phyloP scores from a whole-genome alignment of 768 basidiomycete species.

The Leccinum pellstonianum region DNA sequence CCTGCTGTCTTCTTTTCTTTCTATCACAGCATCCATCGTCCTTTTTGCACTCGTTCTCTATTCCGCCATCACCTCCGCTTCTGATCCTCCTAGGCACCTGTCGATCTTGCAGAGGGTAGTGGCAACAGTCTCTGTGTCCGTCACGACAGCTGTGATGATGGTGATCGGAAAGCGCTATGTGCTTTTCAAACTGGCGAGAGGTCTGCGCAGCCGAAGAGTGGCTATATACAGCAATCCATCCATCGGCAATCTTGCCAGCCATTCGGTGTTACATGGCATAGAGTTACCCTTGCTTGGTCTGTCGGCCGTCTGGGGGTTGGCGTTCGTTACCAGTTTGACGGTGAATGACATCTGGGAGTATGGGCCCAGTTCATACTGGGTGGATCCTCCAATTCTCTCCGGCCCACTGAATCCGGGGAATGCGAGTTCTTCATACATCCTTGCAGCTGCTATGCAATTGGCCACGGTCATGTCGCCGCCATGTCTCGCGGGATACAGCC shows the following conservation, averaged over 20 bases:
- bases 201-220: slow-evolving; percentile 3
- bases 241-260: neutral
- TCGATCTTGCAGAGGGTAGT: neutral
- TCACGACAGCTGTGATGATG: neutral
- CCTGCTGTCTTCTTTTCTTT: neutral
- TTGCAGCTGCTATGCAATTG: neutral
- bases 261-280: neutral
- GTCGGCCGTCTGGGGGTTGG: neutral
- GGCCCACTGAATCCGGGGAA: neutral
- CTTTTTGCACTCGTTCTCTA: neutral
- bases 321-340: neutral
- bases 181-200: neutral
- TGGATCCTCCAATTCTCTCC: neutral
- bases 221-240: slow-evolving; percentile 1
- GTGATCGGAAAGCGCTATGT: neutral
- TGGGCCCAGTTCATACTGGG: neutral
- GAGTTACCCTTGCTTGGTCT: slow-evolving; percentile 5
- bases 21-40: neutral
- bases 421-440: neutral
- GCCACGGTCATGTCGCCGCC: neutral
- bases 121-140: neutral
- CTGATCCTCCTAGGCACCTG: neutral
- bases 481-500: neutral
- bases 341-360: neutral
- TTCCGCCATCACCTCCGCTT: neutral